These are phyloP conservation scores for Salicornia ramosissima DNA, from an alignment of 148 eudicot species.

Conservation along the genomic window DNA sequence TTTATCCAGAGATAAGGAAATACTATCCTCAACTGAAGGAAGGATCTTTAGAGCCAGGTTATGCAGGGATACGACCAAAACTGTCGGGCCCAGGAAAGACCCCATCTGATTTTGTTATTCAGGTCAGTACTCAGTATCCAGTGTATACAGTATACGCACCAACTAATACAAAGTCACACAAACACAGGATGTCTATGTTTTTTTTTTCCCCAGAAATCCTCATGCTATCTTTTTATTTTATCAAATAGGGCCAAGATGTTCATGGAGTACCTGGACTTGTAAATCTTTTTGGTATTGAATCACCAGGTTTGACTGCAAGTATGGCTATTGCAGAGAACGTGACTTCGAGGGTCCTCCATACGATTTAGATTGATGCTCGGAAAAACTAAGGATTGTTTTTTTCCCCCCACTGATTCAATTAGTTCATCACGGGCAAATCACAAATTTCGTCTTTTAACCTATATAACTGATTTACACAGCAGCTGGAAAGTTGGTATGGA, in stretches of 20 bases:
- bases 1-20: slow-evolving; percentile 75
- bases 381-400: not conserved
- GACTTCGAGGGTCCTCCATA: slow-evolving; percentile 33
- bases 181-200: not conserved
- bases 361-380: slow-evolving; percentile 1
- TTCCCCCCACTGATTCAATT: not conserved
- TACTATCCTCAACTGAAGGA: slow-evolving; percentile 75
- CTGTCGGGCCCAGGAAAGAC: slow-evolving; percentile 63
- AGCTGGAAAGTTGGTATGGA: not conserved
- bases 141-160: not conserved
- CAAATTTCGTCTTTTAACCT: not conserved
- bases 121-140: slow-evolving; percentile 49
- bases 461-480: not conserved
- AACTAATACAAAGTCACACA: no score
- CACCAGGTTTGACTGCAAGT: slow-evolving; percentile 90
- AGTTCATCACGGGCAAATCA: not conserved
- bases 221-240: not conserved
- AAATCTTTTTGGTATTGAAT: slow-evolving; percentile 85
- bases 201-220: not conserved
- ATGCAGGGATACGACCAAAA: slow-evolving; percentile 87
- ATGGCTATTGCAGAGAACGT: slow-evolving; percentile 77
- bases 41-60: slow-evolving; percentile 73
- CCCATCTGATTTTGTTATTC: slow-evolving; percentile 71
- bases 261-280: slow-evolving; percentile 76
- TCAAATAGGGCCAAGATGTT: slow-evolving; percentile 54